Evolutionary conservation across 1,284 basidiomycete genomes (phyloP).

Genomic region (Puccinia coronata): DNA sequence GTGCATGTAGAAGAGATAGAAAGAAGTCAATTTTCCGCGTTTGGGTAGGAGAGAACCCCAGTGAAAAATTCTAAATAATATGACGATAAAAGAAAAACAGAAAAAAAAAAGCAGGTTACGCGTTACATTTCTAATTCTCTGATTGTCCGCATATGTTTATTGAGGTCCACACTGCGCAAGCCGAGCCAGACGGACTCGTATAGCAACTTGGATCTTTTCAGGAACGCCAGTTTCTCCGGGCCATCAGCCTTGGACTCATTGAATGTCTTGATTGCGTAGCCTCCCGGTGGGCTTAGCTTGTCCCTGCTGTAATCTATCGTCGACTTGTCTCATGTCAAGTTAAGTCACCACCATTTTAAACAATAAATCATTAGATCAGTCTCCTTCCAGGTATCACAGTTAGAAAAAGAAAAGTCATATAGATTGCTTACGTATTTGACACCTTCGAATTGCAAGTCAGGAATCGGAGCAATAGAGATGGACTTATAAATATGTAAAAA

Average conservation of each 20-base stretch:
- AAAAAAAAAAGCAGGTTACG: not conserved
- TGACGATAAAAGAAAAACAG: too few relatives aligned
- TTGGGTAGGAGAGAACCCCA: not conserved
- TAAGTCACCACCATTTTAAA: too few relatives aligned
- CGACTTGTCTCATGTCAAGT: too few relatives aligned
- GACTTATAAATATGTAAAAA: too few relatives aligned
- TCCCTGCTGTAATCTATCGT: conserved; percentile 10
- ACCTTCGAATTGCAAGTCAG: conserved; percentile 12
- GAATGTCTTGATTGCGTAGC: conserved; percentile 2
- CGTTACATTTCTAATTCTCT: conserved; percentile 33
- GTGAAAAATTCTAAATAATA: too few relatives aligned
- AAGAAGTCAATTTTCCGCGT: not conserved
- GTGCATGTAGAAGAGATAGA: not conserved
- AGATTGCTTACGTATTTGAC: conserved; percentile 24
- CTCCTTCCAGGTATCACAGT: too few relatives aligned
- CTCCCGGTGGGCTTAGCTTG: not conserved
- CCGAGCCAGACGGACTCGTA: conserved; percentile 30
- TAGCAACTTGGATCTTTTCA: conserved; percentile 7
- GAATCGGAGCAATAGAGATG: conserved; percentile 1
- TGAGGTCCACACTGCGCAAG: conserved; percentile 3
- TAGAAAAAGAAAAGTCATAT: too few relatives aligned
- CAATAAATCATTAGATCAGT: too few relatives aligned
- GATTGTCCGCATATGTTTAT: not conserved
- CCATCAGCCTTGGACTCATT: not conserved
- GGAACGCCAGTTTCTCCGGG: not conserved